These are phyloP conservation scores for Astrothelium macrocarpum DNA, from an alignment of 495 filamentous ascomycete species.

Conservation along the genomic window DNA sequence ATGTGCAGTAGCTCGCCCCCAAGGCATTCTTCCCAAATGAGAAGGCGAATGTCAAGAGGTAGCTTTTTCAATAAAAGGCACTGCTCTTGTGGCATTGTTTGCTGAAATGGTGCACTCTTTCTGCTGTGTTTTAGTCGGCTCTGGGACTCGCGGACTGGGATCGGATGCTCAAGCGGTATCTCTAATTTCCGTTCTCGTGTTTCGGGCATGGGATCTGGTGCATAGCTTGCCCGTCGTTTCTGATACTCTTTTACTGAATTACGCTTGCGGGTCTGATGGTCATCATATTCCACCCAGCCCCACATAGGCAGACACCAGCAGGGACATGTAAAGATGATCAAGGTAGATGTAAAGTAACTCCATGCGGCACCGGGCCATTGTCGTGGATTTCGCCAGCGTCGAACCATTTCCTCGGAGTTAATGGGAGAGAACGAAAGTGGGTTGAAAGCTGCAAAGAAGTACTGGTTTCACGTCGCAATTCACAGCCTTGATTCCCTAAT, in stretches of 20 bases:
- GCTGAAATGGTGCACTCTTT: background rate
- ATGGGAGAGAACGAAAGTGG: background rate
- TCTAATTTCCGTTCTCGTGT: background rate
- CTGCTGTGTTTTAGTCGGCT: background rate
- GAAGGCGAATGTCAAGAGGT: conserved; percentile 19
- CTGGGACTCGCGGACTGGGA: background rate
- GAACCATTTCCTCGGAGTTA: background rate
- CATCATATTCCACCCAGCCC: conserved; percentile 2
- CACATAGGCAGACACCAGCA: conserved; percentile 1
- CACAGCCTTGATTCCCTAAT: background rate
- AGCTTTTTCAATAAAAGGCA: conserved; percentile 14
- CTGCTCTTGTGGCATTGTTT: conserved; percentile 8
- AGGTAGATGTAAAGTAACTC: background rate
- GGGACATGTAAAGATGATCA: background rate
- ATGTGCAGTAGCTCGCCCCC: conserved; percentile 19
- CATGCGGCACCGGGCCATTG: background rate
- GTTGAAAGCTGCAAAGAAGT: background rate
- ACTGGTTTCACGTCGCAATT: background rate
- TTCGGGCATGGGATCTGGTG: background rate
- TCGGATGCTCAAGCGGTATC: background rate
- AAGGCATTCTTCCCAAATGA: conserved; percentile 21
- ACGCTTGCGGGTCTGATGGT: background rate
- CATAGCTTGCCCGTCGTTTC: conserved; percentile 5
- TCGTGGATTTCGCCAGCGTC: background rate
- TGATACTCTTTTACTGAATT: background rate